Conservation (phyloP, 176 grass and related monocot species). For the Bothriochloa decipiens region DNA sequence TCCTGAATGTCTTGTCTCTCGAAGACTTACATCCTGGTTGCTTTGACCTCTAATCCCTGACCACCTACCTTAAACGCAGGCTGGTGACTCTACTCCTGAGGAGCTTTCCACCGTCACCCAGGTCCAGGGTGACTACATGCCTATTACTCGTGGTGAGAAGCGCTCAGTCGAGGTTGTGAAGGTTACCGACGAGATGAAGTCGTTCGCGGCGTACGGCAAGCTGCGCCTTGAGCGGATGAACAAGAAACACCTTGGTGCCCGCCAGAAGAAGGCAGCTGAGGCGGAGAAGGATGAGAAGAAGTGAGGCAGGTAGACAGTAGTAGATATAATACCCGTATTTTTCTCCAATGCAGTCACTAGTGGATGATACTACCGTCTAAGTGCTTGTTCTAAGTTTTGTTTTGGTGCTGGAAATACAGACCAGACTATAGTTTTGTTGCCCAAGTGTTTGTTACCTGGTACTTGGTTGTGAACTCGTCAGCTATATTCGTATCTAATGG, state of each 20-base stretch:
- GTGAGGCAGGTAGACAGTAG: slow-evolving; percentile 45
- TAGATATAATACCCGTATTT: neutral
- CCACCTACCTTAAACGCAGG: slow-evolving; percentile 34
- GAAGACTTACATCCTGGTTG: neutral
- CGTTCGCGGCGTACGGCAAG: slow-evolving; percentile 72
- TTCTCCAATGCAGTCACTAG: slow-evolving; percentile 31
- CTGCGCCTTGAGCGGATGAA: slow-evolving; percentile 92
- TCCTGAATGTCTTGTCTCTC: neutral
- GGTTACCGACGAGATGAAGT: slow-evolving; percentile 82
- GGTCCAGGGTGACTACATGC: slow-evolving; percentile 85
- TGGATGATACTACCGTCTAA: slow-evolving; percentile 21
- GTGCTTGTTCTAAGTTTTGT: slow-evolving; percentile 46
- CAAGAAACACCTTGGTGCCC: slow-evolving; percentile 69
- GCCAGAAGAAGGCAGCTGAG: slow-evolving; percentile 87
- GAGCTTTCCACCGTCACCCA: slow-evolving; percentile 85
- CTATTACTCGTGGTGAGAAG: slow-evolving; percentile 79
- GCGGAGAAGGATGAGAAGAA: slow-evolving; percentile 96
- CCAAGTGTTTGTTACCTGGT: slow-evolving; percentile 25
- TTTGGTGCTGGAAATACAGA: slow-evolving; percentile 43
- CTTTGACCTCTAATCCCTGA: neutral
- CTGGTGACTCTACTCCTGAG: slow-evolving; percentile 88
- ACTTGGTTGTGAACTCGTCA: slow-evolving; percentile 11
- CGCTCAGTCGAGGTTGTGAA: slow-evolving; percentile 70
- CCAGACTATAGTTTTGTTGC: slow-evolving; percentile 29
- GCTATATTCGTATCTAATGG: neutral